Evolutionary conservation across 352 stramenopile genomes (phyloP), one percentile per base, ranked within the genome.

Genomic region (Phytophthora sp.): DNA sequence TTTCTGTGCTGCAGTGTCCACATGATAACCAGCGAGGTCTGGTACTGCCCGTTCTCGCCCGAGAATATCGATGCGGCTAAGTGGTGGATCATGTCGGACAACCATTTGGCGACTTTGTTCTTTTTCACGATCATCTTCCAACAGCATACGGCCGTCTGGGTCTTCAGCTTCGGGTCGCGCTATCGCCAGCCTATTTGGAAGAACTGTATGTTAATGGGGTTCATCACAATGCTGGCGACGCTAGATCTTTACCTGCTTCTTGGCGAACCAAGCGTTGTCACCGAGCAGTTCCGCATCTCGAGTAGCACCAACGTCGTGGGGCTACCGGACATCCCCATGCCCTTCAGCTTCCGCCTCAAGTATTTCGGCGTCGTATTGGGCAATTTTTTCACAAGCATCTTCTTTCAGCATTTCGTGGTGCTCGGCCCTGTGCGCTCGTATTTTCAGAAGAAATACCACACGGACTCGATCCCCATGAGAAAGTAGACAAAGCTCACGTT

Each of bases 291-390:
- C 56, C 76, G 78, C 47, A 84, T 87, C 51, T 73, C 78, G 16
- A 87, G 73, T 41, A 72, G 69, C 47, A 80, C 78, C 11, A 87
- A 87, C 55, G 74, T 87, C 29, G 67, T 87, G 1, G 78, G 73
- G 1, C 53, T 87, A 7, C 78, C 76, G 3, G 70, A 84, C 21
- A 62, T 86, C 2, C 57, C 78, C 24, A 74, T 87, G 65, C 78
- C 76, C 12, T 29, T 59, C 30, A 71, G 56, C 36, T 86, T 84
- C 63, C 75, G 74, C 1, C 35, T 70, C 45, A 74, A 79, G 47
- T 71, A 73, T 18, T 21, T 82, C 23, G 70, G 58, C 26, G 41
- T 80, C 15, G 65, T 77, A 9, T n/a, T 76, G 21, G 71, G 54
- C 49, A 76, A 74, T 53, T 4, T 78, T 8, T 60, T 66, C 38